phyloP scores from a whole-genome alignment of 805 yeast genomes.

The Candida taoyuanica region DNA sequence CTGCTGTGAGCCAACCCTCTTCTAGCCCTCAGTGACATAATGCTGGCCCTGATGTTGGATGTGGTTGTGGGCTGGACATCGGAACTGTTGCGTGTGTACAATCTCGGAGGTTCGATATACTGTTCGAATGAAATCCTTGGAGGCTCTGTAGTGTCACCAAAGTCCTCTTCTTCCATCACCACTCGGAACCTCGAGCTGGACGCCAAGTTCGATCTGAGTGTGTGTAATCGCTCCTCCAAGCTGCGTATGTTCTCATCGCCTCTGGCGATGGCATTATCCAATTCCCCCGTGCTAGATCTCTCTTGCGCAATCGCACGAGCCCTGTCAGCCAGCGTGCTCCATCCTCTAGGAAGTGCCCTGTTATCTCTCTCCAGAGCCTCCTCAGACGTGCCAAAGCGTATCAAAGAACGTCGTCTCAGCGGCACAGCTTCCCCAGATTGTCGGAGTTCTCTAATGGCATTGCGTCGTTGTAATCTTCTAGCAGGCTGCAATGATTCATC shows the following conservation, averaged over 20 bases:
- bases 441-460: constrained; percentile 11
- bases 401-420: constrained; percentile 1
- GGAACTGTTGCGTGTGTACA: not conserved
- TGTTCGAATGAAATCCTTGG: not conserved
- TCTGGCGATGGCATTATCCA: not conserved
- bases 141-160: not conserved
- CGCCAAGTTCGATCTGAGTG: constrained; percentile 3
- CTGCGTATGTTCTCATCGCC: constrained; percentile 2
- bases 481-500: constrained; percentile 7
- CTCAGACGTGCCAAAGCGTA: not conserved
- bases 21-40: not conserved
- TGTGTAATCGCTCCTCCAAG: not conserved
- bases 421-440: constrained; percentile 3
- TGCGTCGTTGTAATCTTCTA: constrained; percentile 8
- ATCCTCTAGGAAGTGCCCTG: not conserved
- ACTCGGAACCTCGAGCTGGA: not conserved
- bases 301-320: not conserved
- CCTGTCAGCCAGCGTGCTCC: not conserved
- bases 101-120: not conserved
- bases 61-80: not conserved
- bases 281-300: not conserved
- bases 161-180: not conserved
- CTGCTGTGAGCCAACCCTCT: not conserved
- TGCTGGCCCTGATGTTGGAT: not conserved
- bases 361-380: not conserved